These are phyloP conservation scores for Didymella pinodella DNA, from an alignment of 2,329 filamentous ascomycete species.

Conservation along the genomic window DNA sequence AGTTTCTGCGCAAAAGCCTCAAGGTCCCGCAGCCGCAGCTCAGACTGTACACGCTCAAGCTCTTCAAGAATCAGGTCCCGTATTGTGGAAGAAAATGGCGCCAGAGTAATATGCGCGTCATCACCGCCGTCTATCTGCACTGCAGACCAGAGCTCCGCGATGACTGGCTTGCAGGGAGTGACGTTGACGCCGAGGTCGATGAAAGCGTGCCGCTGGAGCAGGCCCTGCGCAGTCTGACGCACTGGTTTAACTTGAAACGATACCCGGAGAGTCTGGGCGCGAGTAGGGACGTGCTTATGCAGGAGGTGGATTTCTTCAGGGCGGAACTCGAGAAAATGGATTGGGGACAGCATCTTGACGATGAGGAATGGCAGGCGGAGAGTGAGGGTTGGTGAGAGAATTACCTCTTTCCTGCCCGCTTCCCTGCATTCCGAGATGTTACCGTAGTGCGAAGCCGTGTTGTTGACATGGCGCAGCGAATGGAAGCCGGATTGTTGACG, in stretches of 20 bases:
- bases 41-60: conserved; percentile 91
- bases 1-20: conserved; percentile 88
- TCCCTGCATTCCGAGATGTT: too few species aligned
- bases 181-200: conserved; percentile 93
- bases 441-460: not conserved
- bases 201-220: conserved; percentile 92
- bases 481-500: not conserved
- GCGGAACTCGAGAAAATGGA: conserved; percentile 61
- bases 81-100: conserved; percentile 99
- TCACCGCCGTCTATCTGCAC: conserved; percentile 94
- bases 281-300: conserved; percentile 49
- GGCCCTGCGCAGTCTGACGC: conserved; percentile 84
- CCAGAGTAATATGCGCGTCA: conserved; percentile 97
- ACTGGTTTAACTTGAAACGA: conserved; percentile 88
- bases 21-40: conserved; percentile 89
- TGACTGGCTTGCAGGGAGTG: conserved; percentile 90
- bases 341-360: conserved; percentile 36
- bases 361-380: conserved; percentile 37
- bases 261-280: conserved; percentile 80
- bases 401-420: too few species aligned
- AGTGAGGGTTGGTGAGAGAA: conserved; percentile 42
- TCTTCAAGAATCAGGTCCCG: conserved; percentile 98
- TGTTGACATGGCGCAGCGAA: not conserved
- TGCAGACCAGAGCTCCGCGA: conserved; percentile 91
- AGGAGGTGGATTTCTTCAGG: conserved; percentile 59